Evolutionary conservation across 2,329 filamentous ascomycete species (phyloP), one percentile per base, ranked within the genome.

Genomic region (Fusarium sp.): DNA sequence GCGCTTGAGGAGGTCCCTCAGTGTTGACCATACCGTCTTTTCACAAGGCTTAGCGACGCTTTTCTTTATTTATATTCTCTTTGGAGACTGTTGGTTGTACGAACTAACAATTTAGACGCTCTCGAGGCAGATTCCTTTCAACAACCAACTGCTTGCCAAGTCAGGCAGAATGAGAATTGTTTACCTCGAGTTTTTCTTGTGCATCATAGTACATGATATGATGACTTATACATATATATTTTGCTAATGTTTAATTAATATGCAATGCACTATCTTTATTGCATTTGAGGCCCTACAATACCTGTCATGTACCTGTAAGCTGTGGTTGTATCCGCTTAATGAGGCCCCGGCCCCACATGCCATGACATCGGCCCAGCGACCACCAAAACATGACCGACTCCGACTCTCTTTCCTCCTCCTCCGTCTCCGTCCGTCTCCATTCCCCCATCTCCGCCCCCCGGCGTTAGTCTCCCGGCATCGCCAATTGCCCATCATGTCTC

Each of bases 401-500:
- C 64, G 58, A 51, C 62, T 34, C 60, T 55, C 61, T 57, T 47
- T 50, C 23, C 23, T 60, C 50, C 51, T 54, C 49, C 50, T 44
- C 61, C 62, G 36, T 40, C 55, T 44, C 64, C 44, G 50, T 46
- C 37, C 33, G 41, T 16, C 44, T 20, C 52, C 45, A 38, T 51
- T 23, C 40, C 26, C 31, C 23, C n/a, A 58, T 44, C 62, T 54
- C 59, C 63, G 50, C 47, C 46, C 47, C 46, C 63, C 66, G 51
- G 59, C 58, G 58, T 26, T 57, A 42, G 46, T 57, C 55, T 37
- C 45, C 62, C 62, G 57, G 58, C 47, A 57, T 57, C 50, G 18
- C 46, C 36, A 47, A 63, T 47, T 58, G 46, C 51, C 67, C 78
- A 84, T 58, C 15, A 94, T 94, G 92, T 92, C 92, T 69, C 88